These are phyloP conservation scores for Dianthus caryophyllus DNA, from an alignment of 148 eudicot species.

Conservation along the genomic window DNA sequence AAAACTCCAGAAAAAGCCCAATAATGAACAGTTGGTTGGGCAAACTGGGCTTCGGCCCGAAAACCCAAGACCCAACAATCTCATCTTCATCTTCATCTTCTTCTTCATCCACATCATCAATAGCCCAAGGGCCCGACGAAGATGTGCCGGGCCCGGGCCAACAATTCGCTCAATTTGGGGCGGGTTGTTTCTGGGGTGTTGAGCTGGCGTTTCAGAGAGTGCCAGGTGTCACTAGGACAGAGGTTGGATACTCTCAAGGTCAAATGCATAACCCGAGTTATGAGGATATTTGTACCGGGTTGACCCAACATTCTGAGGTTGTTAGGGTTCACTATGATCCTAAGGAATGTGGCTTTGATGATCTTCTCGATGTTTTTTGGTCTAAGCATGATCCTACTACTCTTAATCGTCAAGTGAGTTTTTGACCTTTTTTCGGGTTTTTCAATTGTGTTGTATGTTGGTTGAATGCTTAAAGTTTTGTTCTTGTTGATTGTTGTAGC, in stretches of 20 bases:
- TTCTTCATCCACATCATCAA: conserved; percentile 8
- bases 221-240: conserved; percentile 67
- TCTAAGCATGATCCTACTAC: conserved; percentile 79
- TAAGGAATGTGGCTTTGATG: conserved; percentile 43
- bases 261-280: conserved; percentile 58
- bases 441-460: not conserved
- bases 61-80: conserved; percentile 7
- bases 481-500: not conserved
- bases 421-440: not conserved
- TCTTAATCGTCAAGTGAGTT: conserved; percentile 77
- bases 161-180: conserved; percentile 82
- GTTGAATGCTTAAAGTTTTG: not conserved
- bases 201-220: conserved; percentile 80
- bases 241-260: conserved; percentile 90
- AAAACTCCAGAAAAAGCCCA: conserved; percentile 23
- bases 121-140: conserved; percentile 59
- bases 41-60: conserved; percentile 29
- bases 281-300: conserved; percentile 56
- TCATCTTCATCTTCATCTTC: not conserved
- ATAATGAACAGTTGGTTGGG: conserved; percentile 25
- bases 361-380: conserved; percentile 70
- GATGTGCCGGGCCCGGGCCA: conserved; percentile 59
- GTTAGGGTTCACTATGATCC: conserved; percentile 87
- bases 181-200: conserved; percentile 98
- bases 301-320: conserved; percentile 70